phyloP scores from a whole-genome alignment of 352 stramenopile genomes.

The Phytophthora citrophthora region DNA sequence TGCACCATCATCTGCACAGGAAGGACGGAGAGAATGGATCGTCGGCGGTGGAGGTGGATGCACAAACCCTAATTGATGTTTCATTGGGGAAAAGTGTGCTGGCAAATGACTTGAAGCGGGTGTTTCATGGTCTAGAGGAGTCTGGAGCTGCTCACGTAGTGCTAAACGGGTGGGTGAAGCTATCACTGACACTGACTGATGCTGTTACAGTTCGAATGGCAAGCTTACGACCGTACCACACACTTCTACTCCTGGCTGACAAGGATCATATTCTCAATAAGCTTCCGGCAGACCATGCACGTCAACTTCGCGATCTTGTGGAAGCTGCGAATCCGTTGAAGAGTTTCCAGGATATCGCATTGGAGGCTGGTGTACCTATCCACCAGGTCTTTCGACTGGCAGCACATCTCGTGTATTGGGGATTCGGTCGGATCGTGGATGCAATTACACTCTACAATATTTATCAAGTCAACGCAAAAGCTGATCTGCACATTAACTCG shows the following conservation, averaged over 20 bases:
- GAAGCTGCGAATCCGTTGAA: constrained; percentile 81
- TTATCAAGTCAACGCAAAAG: constrained; percentile 78
- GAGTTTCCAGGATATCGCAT: constrained; percentile 84
- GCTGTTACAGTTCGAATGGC: constrained; percentile 62
- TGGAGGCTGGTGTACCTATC: constrained; percentile 80
- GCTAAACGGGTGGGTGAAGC: constrained; percentile 87
- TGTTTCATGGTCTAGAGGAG: constrained; percentile 86
- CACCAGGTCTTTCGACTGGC: constrained; percentile 85
- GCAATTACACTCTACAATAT: constrained; percentile 88
- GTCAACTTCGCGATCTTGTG: constrained; percentile 76
- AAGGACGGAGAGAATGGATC: constrained; percentile 43
- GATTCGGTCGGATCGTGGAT: constrained; percentile 79
- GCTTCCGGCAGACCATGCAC: constrained; percentile 78
- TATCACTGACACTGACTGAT: constrained; percentile 84
- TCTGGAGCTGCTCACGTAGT: constrained; percentile 77
- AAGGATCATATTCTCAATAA: constrained; percentile 68
- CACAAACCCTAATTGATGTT: constrained; percentile 86
- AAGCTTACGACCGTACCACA: constrained; percentile 84
- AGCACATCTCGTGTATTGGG: constrained; percentile 88
- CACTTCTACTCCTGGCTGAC: constrained; percentile 73
- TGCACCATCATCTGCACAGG: constrained; percentile 38
- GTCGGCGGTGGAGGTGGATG: constrained; percentile 64
- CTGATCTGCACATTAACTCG: constrained; percentile 57
- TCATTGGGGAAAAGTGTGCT: constrained; percentile 78
- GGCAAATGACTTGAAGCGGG: constrained; percentile 85